Evolutionary conservation across 306 rosid species (phyloP).

Genomic region (Dryas drummondii): DNA sequence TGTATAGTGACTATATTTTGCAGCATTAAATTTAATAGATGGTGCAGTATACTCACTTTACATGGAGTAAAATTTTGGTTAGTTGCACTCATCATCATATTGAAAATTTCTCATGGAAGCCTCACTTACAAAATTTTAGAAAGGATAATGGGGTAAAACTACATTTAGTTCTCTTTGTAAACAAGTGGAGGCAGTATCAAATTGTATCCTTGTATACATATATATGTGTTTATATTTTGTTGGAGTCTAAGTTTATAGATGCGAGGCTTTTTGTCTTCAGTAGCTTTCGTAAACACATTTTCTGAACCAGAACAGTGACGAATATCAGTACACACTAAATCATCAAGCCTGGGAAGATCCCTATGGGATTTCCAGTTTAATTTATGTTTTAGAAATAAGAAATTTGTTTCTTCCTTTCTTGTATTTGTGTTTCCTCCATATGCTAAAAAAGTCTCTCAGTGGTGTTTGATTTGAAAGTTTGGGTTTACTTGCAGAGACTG

Average conservation of each 20-base stretch:
- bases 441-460: not conserved
- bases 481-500: conserved; percentile 59
- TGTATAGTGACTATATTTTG: too few species aligned
- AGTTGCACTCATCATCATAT: too few species aligned
- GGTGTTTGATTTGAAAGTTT: not conserved
- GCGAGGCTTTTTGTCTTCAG: not conserved
- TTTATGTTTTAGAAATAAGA: not conserved
- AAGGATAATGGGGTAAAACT: not conserved
- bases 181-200: not conserved
- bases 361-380: not conserved
- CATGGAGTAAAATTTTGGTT: too few species aligned
- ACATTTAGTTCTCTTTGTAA: not conserved
- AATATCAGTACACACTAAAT: not conserved
- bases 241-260: not conserved
- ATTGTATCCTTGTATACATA: not conserved
- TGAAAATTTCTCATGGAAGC: too few species aligned
- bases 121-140: not conserved
- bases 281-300: not conserved
- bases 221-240: not conserved
- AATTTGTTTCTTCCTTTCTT: not conserved
- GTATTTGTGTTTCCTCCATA: not conserved
- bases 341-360: not conserved
- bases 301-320: not conserved
- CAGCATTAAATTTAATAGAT: too few species aligned
- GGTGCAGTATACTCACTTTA: too few species aligned